Base-by-base conservation (phyloP, 345 rosid genomes). In the Cardiospermum halicacabum region DNA sequence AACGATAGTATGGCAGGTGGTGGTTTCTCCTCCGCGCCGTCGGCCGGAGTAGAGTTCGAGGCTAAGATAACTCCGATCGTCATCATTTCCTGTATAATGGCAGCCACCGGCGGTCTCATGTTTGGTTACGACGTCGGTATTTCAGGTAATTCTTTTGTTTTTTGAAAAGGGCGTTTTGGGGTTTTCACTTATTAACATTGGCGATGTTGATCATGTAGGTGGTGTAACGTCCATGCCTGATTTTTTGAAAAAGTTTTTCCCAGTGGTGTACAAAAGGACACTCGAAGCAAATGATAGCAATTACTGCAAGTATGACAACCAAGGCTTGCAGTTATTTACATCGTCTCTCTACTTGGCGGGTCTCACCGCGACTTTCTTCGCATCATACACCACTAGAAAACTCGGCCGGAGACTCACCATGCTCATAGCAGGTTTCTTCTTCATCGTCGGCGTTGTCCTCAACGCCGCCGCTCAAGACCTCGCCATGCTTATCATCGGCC, bases 71-170 rank as follows among this genome's bases (percentile, higher is more conserved):
- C 98, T 51, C 96, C 95, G 12, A 80, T 88, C 63, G 98, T 93
- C 4, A 75, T 93, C 68, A 68, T 93, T 58, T 84, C 97, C 11
- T 93, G 97, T 70, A 84, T 93, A 71, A 84, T 86, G 96, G 98
- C 98, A 7, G 97, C 98, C 62, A 88, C 97, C 7, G 98, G 98
- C 0, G 98, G 98, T 2, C 97, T 93, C 77, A 91, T 93, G 97
- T 93, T 90, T 28, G 98, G 98, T 43, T 93, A 93, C 58, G 98
- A 90, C 60, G 84, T 90, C 48, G 97, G 98, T 49, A 84, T 93
- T 53, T 90, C 97, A 42, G 98, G 98, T 90, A 80, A 51, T 40
- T 34, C 39, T 34, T 34, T 5, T 34, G 6, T 34, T 34, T 34
- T 7, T 34, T 34, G 10, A 34, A 34, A 34, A 34, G 39, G n/a